A percentile compares a stretch with the other conserved stretches of the same genome.
phyloP scores from a whole-genome alignment of 495 filamentous ascomycete species.

The Penicillium lividum region DNA sequence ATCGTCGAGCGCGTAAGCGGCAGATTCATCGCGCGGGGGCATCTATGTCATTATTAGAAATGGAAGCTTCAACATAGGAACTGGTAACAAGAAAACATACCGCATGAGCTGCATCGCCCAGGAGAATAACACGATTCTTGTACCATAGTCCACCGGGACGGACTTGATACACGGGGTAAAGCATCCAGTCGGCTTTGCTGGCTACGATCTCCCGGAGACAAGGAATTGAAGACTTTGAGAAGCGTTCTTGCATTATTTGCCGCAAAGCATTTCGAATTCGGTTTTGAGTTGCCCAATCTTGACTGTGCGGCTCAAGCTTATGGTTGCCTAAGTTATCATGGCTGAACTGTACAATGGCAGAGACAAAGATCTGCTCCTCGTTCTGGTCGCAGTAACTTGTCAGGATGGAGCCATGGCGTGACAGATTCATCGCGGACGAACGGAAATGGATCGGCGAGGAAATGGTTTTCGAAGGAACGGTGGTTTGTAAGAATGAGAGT shows the following conservation, averaged over 20 bases:
- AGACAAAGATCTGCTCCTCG: conserved; percentile 50
- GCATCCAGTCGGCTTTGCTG: conserved; percentile 51
- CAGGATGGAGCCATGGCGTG: conserved; percentile 55
- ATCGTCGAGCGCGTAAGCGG: conserved; percentile 63
- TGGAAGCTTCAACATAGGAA: neutral
- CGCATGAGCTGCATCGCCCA: conserved; percentile 63
- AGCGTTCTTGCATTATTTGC: conserved; percentile 47
- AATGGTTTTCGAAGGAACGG: conserved; percentile 34
- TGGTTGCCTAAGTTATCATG: conserved; percentile 38
- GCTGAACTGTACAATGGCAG: conserved; percentile 53
- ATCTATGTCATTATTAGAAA: conserved; percentile 38
- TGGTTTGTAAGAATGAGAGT: conserved; percentile 56
- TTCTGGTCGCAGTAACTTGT: conserved; percentile 51
- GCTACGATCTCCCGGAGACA: conserved; percentile 53
- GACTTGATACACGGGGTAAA: conserved; percentile 63
- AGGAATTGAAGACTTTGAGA: conserved; percentile 41
- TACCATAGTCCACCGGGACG: conserved; percentile 52
- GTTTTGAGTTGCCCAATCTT: conserved; percentile 50
- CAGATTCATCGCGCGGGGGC: conserved; percentile 63
- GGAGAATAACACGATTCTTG: conserved; percentile 48
- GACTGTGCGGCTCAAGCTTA: conserved; percentile 34
- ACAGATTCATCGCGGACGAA: conserved; percentile 52
- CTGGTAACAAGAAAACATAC: conserved; percentile 33
- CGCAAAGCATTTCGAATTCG: conserved; percentile 44
- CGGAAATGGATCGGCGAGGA: conserved; percentile 42